These are phyloP conservation scores for Eutypa lata DNA, from an alignment of 2,329 filamentous ascomycete genomes.

Conservation along the genomic window DNA sequence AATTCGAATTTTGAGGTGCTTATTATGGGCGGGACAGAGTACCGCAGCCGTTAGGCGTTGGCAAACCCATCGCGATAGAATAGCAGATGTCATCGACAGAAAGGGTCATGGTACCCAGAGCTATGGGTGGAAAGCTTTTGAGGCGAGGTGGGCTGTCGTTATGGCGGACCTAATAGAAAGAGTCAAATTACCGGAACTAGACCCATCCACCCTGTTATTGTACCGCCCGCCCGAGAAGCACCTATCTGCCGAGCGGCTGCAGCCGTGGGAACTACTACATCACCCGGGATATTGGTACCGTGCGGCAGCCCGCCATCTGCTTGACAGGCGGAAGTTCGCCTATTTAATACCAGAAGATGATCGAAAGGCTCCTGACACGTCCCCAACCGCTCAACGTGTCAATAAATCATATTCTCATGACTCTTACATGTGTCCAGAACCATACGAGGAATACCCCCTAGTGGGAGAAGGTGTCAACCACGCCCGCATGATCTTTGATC, in stretches of 20 bases:
- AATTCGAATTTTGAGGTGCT: constrained; percentile 76
- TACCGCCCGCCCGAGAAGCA: constrained; percentile 58
- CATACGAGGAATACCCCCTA: constrained; percentile 57
- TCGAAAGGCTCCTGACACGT: constrained; percentile 46
- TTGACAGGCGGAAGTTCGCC: constrained; percentile 51
- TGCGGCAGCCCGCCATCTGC: constrained; percentile 55
- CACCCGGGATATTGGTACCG: constrained; percentile 68
- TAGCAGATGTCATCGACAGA: constrained; percentile 75
- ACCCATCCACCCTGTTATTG: constrained; percentile 39
- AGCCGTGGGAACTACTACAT: constrained; percentile 63
- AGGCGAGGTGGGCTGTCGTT: constrained; percentile 66
- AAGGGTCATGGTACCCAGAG: constrained; percentile 81
- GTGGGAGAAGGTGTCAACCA: constrained; percentile 52
- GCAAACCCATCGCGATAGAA: constrained; percentile 71
- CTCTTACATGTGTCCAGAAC: constrained; percentile 64
- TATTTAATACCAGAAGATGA: constrained; percentile 58
- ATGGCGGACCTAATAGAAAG: constrained; percentile 62
- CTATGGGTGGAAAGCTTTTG: constrained; percentile 94
- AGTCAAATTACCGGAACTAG: constrained; percentile 48
- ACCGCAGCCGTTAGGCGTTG: constrained; percentile 77
- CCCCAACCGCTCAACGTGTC: constrained; percentile 43
- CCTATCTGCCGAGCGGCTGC: constrained; percentile 54
- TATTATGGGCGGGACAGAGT: constrained; percentile 77
- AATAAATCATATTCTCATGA: constrained; percentile 58
- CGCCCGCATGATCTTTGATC: constrained; percentile 51